Conservation (phyloP, 78 protist species). For the Planoprotostelium fungivorum region DNA sequence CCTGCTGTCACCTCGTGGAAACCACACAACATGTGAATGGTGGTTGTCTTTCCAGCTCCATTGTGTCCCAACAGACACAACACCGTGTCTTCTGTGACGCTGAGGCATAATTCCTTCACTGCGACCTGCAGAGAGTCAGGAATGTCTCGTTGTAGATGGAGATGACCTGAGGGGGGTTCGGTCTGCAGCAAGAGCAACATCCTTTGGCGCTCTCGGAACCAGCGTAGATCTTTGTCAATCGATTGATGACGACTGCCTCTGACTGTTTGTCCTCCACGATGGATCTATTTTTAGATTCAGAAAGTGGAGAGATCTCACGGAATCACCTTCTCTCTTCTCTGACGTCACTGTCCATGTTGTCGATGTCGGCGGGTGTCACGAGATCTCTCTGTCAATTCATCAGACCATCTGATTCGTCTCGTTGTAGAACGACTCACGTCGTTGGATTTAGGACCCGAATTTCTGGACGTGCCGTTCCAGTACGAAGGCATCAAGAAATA, state of each 20-base stretch:
- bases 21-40: constrained; percentile 50
- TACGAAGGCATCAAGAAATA: constrained; percentile 48
- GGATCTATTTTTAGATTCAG: not conserved
- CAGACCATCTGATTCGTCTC: not conserved
- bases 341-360: not conserved
- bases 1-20: not conserved
- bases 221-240: not conserved
- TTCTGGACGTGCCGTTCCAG: constrained; percentile 29
- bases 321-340: not conserved
- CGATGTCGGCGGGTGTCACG: not conserved
- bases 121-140: constrained; percentile 19
- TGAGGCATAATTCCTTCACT: constrained; percentile 24
- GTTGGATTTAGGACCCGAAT: not conserved
- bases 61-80: constrained; percentile 26
- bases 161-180: not conserved
- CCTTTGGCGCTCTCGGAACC: not conserved
- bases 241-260: not conserved
- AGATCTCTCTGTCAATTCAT: not conserved
- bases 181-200: not conserved
- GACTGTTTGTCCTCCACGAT: not conserved
- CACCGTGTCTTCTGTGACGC: constrained; percentile 23
- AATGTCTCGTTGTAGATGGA: not conserved
- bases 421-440: constrained; percentile 1
- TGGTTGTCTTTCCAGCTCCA: constrained; percentile 43
- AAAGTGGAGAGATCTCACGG: not conserved